phyloP scores from a whole-genome alignment of 176 grass and related monocot species.

The Oryza glaberrima region DNA sequence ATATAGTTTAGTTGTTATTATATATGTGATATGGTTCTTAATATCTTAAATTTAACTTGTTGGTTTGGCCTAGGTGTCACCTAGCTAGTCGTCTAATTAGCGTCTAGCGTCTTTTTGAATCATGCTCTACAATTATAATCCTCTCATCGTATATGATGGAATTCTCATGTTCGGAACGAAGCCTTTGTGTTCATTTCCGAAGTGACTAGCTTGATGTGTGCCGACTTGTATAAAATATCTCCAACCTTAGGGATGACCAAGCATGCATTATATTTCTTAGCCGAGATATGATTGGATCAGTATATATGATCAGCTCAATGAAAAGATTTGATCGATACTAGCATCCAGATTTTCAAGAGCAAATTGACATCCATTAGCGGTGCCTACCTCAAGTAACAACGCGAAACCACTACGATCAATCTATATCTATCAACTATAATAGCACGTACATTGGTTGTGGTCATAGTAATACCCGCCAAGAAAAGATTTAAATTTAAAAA shows the following conservation, averaged over 20 bases:
- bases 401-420: not conserved
- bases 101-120: too few relatives aligned
- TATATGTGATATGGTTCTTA: too few relatives aligned
- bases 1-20: too few relatives aligned
- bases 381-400: not conserved
- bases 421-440: not conserved
- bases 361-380: slow-evolving; percentile 20
- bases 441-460: not conserved
- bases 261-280: slow-evolving; percentile 28
- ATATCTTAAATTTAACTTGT: too few relatives aligned
- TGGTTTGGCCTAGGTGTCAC: too few relatives aligned
- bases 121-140: not conserved
- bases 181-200: not conserved
- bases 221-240: slow-evolving; percentile 1
- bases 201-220: not conserved
- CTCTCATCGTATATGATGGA: not conserved
- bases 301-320: not conserved
- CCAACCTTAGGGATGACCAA: slow-evolving; percentile 23
- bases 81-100: too few relatives aligned
- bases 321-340: not conserved
- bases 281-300: slow-evolving; percentile 10
- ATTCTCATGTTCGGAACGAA: not conserved
- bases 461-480: too few relatives aligned
- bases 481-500: too few relatives aligned
- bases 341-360: not conserved